Evolutionary conservation across 495 filamentous ascomycete genomes (phyloP).

Genomic region (Monascus purpureus): DNA sequence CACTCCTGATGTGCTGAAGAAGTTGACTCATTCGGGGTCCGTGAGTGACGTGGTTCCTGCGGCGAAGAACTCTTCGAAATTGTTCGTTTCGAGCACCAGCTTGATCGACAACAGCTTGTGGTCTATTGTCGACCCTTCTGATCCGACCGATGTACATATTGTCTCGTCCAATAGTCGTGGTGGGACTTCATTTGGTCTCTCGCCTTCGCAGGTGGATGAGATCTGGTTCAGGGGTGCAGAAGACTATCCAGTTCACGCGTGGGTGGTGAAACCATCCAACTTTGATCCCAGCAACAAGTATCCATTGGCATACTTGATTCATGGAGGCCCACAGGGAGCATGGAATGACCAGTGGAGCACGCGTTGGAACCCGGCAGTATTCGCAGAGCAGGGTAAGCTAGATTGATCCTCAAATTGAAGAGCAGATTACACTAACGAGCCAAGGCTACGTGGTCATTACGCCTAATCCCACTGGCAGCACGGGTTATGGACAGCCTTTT

Average conservation of each 20-base stretch:
- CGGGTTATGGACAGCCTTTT: slow-evolving; percentile 70
- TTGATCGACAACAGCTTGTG: slow-evolving; percentile 58
- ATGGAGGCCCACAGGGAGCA: slow-evolving; percentile 78
- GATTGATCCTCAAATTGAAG: neutral
- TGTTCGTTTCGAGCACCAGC: slow-evolving; percentile 53
- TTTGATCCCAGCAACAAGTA: slow-evolving; percentile 65
- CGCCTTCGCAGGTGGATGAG: slow-evolving; percentile 44
- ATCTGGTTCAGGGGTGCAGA: slow-evolving; percentile 56
- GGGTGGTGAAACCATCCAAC: slow-evolving; percentile 66
- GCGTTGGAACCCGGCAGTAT: slow-evolving; percentile 82
- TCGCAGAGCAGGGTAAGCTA: slow-evolving; percentile 52
- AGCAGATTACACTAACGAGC: neutral
- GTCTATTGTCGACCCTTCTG: slow-evolving; percentile 40
- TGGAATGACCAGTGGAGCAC: slow-evolving; percentile 80
- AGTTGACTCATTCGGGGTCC: slow-evolving; percentile 45
- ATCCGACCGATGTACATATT: slow-evolving; percentile 21
- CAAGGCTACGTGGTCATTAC: slow-evolving; percentile 68
- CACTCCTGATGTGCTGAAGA: slow-evolving; percentile 36
- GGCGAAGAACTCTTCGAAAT: slow-evolving; percentile 26
- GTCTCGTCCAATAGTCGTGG: slow-evolving; percentile 54
- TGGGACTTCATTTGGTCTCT: slow-evolving; percentile 59
- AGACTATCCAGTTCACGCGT: slow-evolving; percentile 58
- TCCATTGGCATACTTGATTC: slow-evolving; percentile 70
- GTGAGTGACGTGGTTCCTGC: slow-evolving; percentile 45
- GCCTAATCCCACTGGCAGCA: slow-evolving; percentile 83